Evolutionary conservation across 805 yeast genomes (phyloP).

Genomic region (Saccharomycopsis sp.): DNA sequence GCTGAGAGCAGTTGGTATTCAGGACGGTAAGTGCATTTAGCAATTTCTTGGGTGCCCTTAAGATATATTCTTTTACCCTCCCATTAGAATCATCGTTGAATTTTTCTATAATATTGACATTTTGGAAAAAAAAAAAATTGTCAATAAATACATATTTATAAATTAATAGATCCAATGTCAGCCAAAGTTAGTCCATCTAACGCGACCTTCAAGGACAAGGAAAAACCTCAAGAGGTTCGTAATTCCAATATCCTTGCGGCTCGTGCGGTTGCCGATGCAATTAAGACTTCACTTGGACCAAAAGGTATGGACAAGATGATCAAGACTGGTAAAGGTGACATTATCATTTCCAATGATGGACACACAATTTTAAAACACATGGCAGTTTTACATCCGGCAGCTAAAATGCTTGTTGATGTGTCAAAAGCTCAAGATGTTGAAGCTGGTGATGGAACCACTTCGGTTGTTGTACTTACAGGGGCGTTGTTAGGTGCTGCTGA

Average conservation of each 20-base stretch:
- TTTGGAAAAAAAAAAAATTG: too few relatives aligned
- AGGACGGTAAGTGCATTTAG: too few relatives aligned
- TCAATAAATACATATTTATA: too few relatives aligned
- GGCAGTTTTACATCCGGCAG: conserved; percentile 99
- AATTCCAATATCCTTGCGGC: conserved; percentile 86
- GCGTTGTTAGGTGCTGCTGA: conserved; percentile 94
- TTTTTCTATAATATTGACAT: too few relatives aligned
- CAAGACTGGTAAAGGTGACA: conserved; percentile 86
- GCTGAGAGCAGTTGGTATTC: too few relatives aligned
- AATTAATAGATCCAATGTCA: too few relatives aligned
- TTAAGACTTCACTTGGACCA: conserved; percentile 93
- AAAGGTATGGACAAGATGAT: conserved; percentile 99
- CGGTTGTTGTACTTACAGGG: conserved; percentile 94
- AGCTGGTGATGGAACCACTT: conserved; percentile 99
- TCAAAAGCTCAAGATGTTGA: conserved; percentile 97
- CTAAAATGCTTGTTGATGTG: conserved; percentile 94
- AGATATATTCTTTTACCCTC: too few relatives aligned
- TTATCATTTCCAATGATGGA: conserved; percentile 95
- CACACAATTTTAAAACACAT: conserved; percentile 94
- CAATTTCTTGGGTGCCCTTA: too few relatives aligned
- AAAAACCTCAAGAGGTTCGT: conserved; percentile 92
- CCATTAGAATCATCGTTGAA: too few relatives aligned
- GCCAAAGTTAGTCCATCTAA: conserved; percentile 45
- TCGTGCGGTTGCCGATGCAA: conserved; percentile 90
- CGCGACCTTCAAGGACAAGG: conserved; percentile 87